Percentiles rank a stretch among this genome's conserved stretches.
These are phyloP conservation scores for Linum usitatissimum DNA, from an alignment of 345 rosid species.

Conservation along the genomic window DNA sequence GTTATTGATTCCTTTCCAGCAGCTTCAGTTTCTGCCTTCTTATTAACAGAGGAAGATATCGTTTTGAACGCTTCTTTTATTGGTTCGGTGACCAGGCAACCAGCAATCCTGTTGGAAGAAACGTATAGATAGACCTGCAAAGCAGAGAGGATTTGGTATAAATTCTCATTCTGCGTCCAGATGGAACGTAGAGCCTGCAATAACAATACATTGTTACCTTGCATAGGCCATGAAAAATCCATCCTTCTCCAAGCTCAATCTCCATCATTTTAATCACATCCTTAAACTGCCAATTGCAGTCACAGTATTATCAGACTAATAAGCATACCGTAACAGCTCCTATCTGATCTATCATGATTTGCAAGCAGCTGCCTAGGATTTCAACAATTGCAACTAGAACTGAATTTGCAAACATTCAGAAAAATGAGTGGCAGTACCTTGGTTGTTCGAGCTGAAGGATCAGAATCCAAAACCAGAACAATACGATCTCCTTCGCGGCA, in stretches of 20 bases:
- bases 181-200: background rate
- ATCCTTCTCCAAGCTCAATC: constrained; percentile 60
- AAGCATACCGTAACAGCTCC: no score
- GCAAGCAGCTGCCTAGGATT: no score
- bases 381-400: background rate
- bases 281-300: constrained; percentile 38
- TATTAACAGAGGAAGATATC: constrained; percentile 24
- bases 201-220: constrained; percentile 29
- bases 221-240: constrained; percentile 67
- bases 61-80: constrained; percentile 67
- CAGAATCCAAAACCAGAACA: constrained; percentile 42
- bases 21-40: constrained; percentile 7
- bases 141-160: background rate
- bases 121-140: constrained; percentile 66
- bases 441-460: constrained; percentile 43
- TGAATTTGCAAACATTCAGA: background rate
- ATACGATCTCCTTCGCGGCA: constrained; percentile 30
- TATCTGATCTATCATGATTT: no score
- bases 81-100: constrained; percentile 73
- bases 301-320: background rate
- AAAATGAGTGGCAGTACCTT: constrained; percentile 35
- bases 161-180: background rate
- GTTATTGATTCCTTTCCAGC: constrained; percentile 21
- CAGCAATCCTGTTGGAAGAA: constrained; percentile 47
- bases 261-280: constrained; percentile 80